A percentile compares a stretch with the other conserved stretches of the same genome.
These are phyloP conservation scores for Mycena sp. DNA, from an alignment of 1,284 basidiomycete species.

Conservation along the genomic window DNA sequence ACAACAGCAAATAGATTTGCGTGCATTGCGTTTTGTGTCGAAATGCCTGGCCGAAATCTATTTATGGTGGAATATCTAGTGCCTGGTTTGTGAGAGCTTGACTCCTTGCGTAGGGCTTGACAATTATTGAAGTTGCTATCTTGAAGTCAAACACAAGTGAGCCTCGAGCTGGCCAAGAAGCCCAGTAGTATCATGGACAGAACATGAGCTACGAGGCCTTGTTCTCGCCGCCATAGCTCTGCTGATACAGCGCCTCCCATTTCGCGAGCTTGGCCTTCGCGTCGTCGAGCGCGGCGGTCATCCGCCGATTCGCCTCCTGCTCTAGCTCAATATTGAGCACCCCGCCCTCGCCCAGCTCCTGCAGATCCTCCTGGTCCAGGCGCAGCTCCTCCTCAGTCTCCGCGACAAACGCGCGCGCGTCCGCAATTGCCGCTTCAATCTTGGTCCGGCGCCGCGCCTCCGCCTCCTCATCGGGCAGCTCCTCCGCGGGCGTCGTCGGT, in stretches of 20 bases:
- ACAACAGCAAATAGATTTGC: no score
- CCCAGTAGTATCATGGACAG: no score
- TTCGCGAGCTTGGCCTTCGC: conserved; percentile 13
- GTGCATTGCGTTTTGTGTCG: no score
- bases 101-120: no score
- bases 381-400: conserved; percentile 17
- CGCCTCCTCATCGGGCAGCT: conserved; percentile 21
- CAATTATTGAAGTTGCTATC: no score
- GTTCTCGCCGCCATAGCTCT: background rate
- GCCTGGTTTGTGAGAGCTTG: no score
- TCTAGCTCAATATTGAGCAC: conserved; percentile 16
- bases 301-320: background rate
- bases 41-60: no score
- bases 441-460: conserved; percentile 19
- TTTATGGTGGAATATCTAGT: no score
- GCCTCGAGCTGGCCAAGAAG: background rate
- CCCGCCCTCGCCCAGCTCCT: conserved; percentile 1
- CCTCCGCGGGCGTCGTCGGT: conserved; percentile 35
- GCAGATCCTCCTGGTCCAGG: conserved; percentile 13
- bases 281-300: conserved; percentile 14
- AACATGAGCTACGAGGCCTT: no score
- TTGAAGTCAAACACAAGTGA: no score
- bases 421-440: conserved; percentile 16
- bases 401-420: background rate
- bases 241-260: background rate